phyloP scores from a whole-genome alignment of 768 basidiomycete species.

The Rhodosporidiobolus sp. region DNA sequence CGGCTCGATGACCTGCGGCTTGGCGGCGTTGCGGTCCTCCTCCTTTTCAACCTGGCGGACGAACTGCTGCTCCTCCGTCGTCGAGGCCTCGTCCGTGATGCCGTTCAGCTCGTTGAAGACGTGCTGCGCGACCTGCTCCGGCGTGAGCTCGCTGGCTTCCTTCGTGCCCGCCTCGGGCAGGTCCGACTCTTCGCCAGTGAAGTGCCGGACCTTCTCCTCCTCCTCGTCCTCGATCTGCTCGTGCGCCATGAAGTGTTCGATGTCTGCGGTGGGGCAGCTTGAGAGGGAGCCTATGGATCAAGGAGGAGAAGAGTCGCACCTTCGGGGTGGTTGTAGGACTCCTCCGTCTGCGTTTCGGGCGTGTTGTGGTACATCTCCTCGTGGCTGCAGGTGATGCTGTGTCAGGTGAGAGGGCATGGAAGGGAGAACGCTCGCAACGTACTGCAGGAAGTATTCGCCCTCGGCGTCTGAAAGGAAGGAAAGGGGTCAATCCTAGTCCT shows the following conservation, averaged over 20 bases:
- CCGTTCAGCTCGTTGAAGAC: constrained; percentile 36
- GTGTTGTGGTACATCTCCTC: constrained; percentile 96
- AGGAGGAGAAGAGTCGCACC: constrained; percentile 7
- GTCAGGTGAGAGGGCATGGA: background rate
- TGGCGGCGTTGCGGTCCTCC: constrained; percentile 14
- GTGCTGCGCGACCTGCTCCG: constrained; percentile 35
- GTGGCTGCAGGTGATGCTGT: constrained; percentile 56
- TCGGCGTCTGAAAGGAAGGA: constrained; percentile 37
- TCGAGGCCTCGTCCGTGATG: constrained; percentile 19
- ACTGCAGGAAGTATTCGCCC: constrained; percentile 71
- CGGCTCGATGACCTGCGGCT: constrained; percentile 5
- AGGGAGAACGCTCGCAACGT: background rate
- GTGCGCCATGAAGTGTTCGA: constrained; percentile 86
- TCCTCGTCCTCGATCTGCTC: constrained; percentile 79
- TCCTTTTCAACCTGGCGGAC: constrained; percentile 4
- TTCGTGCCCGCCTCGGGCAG: constrained; percentile 7
- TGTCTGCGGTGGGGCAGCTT: constrained; percentile 41
- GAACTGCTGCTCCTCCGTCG: constrained; percentile 13
- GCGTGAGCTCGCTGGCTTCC: constrained; percentile 8
- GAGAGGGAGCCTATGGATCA: too few relatives aligned
- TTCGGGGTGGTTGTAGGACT: constrained; percentile 89
- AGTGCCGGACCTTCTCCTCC: constrained; percentile 75
- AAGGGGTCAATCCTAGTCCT: background rate
- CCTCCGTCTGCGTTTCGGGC: constrained; percentile 95
- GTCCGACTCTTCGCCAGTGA: constrained; percentile 39